A percentile compares a stretch with the other conserved stretches of the same genome.
These are phyloP conservation scores for Angomonas ambiguus DNA, from an alignment of 208 protist genomes.

Conservation along the genomic window DNA sequence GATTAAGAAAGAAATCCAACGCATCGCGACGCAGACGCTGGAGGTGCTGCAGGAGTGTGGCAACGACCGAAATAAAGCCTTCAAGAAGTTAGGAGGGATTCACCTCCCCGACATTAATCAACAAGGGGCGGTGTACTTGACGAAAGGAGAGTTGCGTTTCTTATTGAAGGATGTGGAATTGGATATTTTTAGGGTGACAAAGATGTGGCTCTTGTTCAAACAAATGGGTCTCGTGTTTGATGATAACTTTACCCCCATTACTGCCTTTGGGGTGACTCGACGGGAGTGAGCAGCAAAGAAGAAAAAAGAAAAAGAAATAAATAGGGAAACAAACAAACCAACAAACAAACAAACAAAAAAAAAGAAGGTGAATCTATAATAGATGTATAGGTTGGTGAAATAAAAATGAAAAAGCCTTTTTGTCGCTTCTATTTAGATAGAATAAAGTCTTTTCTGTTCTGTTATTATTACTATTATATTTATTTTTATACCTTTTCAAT, in stretches of 20 bases:
- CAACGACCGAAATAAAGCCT: constrained; percentile 67
- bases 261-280: constrained; percentile 74
- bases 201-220: constrained; percentile 87
- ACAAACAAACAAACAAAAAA: neutral
- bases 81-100: constrained; percentile 64
- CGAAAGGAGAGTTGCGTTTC: constrained; percentile 90
- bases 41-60: constrained; percentile 53
- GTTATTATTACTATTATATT: constrained; percentile 1
- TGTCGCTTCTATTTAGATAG: too few relatives aligned
- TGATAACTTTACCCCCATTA: constrained; percentile 72
- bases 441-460: constrained; percentile 14
- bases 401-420: too few relatives aligned
- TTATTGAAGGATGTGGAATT: constrained; percentile 48
- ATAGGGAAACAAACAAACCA: too few relatives aligned
- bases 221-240: constrained; percentile 87
- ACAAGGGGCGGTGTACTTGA: constrained; percentile 82
- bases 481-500: constrained; percentile 6
- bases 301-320: too few relatives aligned
- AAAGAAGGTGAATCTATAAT: too few relatives aligned
- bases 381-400: too few relatives aligned
- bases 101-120: constrained; percentile 76
- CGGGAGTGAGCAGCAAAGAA: neutral
- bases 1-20: constrained; percentile 69
- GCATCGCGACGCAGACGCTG: constrained; percentile 35
- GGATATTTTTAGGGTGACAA: constrained; percentile 84